Base-by-base conservation (phyloP, 768 basidiomycete genomes). In the Tulasnella sp. region DNA sequence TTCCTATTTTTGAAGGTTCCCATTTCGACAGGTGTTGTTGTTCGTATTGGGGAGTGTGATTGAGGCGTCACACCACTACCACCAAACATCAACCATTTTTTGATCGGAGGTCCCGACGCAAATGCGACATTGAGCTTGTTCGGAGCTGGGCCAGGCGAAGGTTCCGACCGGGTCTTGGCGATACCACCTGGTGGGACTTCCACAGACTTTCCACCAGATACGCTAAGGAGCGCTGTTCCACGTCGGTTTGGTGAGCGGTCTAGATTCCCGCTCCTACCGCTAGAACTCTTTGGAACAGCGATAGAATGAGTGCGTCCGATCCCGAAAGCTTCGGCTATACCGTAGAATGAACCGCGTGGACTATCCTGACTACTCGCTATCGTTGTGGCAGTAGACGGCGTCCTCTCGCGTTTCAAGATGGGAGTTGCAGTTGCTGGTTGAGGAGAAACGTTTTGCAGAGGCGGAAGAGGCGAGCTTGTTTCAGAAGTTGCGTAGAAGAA, bases 161-260 rank as follows among this genome's bases (percentile, higher is more conserved):
- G 46, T 19, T 49, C 46, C 8, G 29, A 24, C 46, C 57, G 49
- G 29, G 48, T 43, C 30, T 48, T 49, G 31, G 49, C 15, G 2
- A 46, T 17, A 10, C 30, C 30, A 38, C 34, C 34, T 25, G 48
- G 19, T 30, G 30, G 57, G 4, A 5, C 29, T n/a, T 59, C 57
- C 25, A 15, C 49, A 5, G 57, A 27, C 44, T 45, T 56, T 11
- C 5, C 29, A 15, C 54, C 41, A 3, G 43, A n/a, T 7, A 38
- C 54, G 19, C 54, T 43, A 12, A 46, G 29, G n/a, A 56, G 29
- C 21, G 54, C 42, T 7, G 8, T 7, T 4, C 42, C 24, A 15
- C 27, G 41, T 3, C 54, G 54, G 22, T 56, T 56, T 15, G 54
- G 54, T 24, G 54, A 56, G 17, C 21, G 27, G 7, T 56, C 54